Conservation (phyloP, 345 rosid species). For the Euphorbia pulcherrima region DNA sequence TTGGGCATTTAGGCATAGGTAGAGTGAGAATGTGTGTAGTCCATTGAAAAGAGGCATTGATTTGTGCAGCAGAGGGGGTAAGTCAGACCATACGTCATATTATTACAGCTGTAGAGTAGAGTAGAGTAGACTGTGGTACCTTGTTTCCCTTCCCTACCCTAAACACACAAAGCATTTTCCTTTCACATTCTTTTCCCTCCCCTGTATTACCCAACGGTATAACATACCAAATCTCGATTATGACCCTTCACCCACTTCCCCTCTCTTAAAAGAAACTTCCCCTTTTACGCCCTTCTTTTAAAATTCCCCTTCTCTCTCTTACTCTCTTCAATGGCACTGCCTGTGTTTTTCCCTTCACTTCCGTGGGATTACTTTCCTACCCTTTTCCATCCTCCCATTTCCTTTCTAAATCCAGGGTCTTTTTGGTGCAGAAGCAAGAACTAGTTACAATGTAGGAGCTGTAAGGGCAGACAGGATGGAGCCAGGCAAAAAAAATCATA, state of each 20-base stretch:
- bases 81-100: conserved; percentile 5
- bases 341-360: conserved; percentile 1
- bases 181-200: not conserved
- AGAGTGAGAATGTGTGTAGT: not conserved
- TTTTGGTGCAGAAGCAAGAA: conserved; percentile 25
- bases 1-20: too few relatives aligned
- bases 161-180: not conserved
- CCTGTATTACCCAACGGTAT: conserved; percentile 7
- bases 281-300: not conserved
- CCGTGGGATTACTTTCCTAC: conserved; percentile 32
- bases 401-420: conserved; percentile 32
- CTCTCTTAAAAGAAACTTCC: conserved; percentile 7
- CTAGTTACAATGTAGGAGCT: conserved; percentile 31
- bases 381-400: conserved; percentile 16
- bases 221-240: conserved; percentile 33
- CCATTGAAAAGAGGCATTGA: not conserved
- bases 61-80: not conserved
- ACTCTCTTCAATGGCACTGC: conserved; percentile 29
- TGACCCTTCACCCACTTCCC: conserved; percentile 39
- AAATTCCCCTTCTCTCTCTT: not conserved
- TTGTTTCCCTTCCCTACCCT: too few relatives aligned
- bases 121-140: not conserved
- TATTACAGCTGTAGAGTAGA: not conserved
- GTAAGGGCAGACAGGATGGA: conserved; percentile 31
- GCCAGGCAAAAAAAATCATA: conserved; percentile 28